phyloP scores from a whole-genome alignment of 2,329 filamentous ascomycete genomes.

The Ilyonectria robusta region DNA sequence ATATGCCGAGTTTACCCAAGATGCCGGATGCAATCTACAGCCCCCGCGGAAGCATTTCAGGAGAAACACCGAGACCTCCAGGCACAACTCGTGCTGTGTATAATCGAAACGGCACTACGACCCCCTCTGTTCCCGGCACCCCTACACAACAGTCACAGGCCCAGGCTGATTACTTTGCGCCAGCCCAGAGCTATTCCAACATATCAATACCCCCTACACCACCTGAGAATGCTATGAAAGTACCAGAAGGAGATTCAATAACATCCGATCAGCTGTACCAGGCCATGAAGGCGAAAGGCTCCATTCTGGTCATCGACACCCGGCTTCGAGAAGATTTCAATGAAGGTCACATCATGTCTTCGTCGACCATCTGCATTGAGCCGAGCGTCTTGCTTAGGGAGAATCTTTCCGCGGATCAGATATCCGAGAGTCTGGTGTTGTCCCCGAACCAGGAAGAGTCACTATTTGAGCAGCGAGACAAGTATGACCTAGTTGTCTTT shows the following conservation, averaged over 20 bases:
- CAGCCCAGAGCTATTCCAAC: slow-evolving; percentile 46
- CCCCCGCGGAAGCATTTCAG: slow-evolving; percentile 78
- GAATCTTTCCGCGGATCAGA: slow-evolving; percentile 73
- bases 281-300: slow-evolving; percentile 72
- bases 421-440: slow-evolving; percentile 78
- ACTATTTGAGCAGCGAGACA: slow-evolving; percentile 79
- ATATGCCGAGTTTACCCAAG: slow-evolving; percentile 75
- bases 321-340: slow-evolving; percentile 86
- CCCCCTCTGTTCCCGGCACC: slow-evolving; percentile 55
- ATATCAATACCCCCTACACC: slow-evolving; percentile 50
- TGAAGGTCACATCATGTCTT: slow-evolving; percentile 88
- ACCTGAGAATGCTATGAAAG: slow-evolving; percentile 59
- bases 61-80: slow-evolving; percentile 75
- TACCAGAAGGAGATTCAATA: slow-evolving; percentile 71
- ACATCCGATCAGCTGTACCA: slow-evolving; percentile 79
- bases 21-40: slow-evolving; percentile 83
- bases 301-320: slow-evolving; percentile 88
- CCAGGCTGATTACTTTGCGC: slow-evolving; percentile 53
- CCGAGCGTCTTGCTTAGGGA: slow-evolving; percentile 80
- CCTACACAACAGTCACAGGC: slow-evolving; percentile 47
- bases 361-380: slow-evolving; percentile 90
- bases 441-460: slow-evolving; percentile 81
- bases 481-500: slow-evolving; percentile 90
- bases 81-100: slow-evolving; percentile 76
- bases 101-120: slow-evolving; percentile 70